phyloP scores from a whole-genome alignment of 768 basidiomycete species.

The Russula abietina region DNA sequence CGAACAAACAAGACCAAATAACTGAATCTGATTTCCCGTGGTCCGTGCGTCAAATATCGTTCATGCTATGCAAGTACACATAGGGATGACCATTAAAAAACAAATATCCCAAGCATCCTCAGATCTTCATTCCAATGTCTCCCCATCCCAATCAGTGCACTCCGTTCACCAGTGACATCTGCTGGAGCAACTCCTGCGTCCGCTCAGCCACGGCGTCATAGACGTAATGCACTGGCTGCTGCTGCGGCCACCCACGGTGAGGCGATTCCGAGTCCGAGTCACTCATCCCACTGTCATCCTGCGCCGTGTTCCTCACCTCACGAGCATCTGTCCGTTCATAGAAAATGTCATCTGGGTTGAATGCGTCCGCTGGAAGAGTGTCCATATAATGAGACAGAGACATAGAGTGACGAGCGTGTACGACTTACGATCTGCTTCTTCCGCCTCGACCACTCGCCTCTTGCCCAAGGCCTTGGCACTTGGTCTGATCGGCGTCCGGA shows the following conservation, averaged over 20 bases:
- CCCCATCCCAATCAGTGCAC: slow-evolving; percentile 26
- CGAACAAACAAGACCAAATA: slow-evolving; percentile 19
- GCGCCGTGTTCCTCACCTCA: slow-evolving; percentile 29
- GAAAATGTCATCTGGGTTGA: slow-evolving; percentile 54
- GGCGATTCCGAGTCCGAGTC: slow-evolving; percentile 50
- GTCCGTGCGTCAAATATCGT: slow-evolving; percentile 12
- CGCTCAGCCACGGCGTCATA: slow-evolving; percentile 91
- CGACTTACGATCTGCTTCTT: slow-evolving; percentile 44
- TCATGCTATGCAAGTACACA: slow-evolving; percentile 17
- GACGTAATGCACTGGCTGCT: slow-evolving; percentile 62
- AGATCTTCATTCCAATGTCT: background rate
- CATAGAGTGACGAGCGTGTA: background rate
- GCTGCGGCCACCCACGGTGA: slow-evolving; percentile 36
- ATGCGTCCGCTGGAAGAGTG: slow-evolving; percentile 34
- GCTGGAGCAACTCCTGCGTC: slow-evolving; percentile 49
- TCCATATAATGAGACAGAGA: background rate
- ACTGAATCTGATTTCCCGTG: background rate
- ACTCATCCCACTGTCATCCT: slow-evolving; percentile 29
- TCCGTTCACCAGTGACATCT: slow-evolving; percentile 28
- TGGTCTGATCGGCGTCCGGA: slow-evolving; percentile 46
- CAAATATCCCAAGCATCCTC: slow-evolving; percentile 12
- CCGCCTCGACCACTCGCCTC: slow-evolving; percentile 53
- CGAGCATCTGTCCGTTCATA: slow-evolving; percentile 36
- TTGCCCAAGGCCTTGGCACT: slow-evolving; percentile 90
- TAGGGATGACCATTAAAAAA: slow-evolving; percentile 15